phyloP scores from a whole-genome alignment of 495 filamentous ascomycete species.

The Penicillium soppii region DNA sequence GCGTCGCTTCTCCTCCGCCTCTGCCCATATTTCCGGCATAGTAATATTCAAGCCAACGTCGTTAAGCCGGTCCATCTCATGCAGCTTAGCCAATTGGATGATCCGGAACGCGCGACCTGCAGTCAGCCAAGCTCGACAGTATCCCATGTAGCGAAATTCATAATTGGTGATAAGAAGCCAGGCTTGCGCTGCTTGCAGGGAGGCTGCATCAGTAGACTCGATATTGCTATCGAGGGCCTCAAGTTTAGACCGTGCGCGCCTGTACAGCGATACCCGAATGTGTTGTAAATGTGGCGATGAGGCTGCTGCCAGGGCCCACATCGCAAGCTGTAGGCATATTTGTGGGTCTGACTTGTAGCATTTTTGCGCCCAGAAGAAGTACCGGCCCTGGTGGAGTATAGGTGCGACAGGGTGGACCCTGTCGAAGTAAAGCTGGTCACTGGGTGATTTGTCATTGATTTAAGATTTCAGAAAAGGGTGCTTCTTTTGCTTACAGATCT shows the following conservation, averaged over 20 bases:
- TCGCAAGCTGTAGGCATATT: constrained; percentile 51
- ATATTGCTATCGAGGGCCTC: constrained; percentile 15
- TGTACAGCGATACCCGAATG: constrained; percentile 46
- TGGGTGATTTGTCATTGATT: constrained; percentile 29
- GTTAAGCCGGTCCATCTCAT: constrained; percentile 45
- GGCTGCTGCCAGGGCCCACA: constrained; percentile 55
- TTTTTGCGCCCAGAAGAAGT: constrained; percentile 35
- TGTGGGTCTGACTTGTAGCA: constrained; percentile 28
- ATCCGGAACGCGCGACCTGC: constrained; percentile 54
- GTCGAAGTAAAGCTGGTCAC: constrained; percentile 59
- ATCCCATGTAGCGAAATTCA: constrained; percentile 48
- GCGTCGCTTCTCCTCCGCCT: constrained; percentile 49
- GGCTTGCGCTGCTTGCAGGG: constrained; percentile 49
- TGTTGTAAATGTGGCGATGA: constrained; percentile 52
- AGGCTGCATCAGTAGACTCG: not conserved
- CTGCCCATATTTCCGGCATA: constrained; percentile 23
- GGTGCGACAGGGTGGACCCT: constrained; percentile 54
- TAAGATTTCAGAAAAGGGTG: not conserved
- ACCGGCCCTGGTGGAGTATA: constrained; percentile 50
- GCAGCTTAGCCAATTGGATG: constrained; percentile 48
- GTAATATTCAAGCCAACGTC: constrained; percentile 2
- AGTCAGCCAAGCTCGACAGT: constrained; percentile 52
- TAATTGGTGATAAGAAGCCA: constrained; percentile 56
- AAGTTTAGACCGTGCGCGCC: constrained; percentile 48
- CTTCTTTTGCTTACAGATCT: not conserved